phyloP scores from a whole-genome alignment of 352 stramenopile species.

The Globisporangium sylvaticum region DNA sequence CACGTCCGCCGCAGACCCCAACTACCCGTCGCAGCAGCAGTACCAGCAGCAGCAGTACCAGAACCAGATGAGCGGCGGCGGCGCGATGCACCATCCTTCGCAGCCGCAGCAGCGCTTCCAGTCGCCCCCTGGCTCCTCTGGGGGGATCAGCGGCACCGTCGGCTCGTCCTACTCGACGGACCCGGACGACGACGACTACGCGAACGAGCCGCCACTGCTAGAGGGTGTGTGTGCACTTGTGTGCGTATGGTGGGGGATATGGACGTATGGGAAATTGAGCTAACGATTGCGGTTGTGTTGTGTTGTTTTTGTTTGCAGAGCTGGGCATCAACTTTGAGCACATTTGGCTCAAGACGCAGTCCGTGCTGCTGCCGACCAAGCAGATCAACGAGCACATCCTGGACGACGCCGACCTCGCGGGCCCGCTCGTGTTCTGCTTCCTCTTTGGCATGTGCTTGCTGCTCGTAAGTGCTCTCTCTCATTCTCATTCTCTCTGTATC shows the following conservation, averaged over 20 bases:
- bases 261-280: too few species aligned
- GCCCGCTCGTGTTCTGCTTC: conserved; percentile 94
- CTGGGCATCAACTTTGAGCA: conserved; percentile 97
- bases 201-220: conserved; percentile 95
- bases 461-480: conserved; percentile 42
- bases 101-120: conserved; percentile 14
- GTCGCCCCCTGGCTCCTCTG: conserved; percentile 18
- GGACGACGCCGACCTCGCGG: conserved; percentile 92
- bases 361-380: conserved; percentile 92
- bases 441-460: conserved; percentile 94
- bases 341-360: conserved; percentile 96
- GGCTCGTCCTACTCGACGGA: conserved; percentile 14
- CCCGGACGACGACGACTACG: conserved; percentile 87
- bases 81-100: neutral
- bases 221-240: conserved; percentile 58
- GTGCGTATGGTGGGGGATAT: neutral
- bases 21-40: conserved; percentile 26
- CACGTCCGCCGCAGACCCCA: conserved; percentile 37
- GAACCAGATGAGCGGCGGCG: neutral
- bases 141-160: conserved; percentile 16
- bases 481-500: neutral
- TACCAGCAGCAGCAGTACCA: conserved; percentile 16
- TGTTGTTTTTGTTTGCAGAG: conserved; percentile 46
- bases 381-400: conserved; percentile 88
- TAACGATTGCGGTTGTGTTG: neutral